Conservation (phyloP, 78 protist genomes). For the Dictyostelium firmibasis region DNA sequence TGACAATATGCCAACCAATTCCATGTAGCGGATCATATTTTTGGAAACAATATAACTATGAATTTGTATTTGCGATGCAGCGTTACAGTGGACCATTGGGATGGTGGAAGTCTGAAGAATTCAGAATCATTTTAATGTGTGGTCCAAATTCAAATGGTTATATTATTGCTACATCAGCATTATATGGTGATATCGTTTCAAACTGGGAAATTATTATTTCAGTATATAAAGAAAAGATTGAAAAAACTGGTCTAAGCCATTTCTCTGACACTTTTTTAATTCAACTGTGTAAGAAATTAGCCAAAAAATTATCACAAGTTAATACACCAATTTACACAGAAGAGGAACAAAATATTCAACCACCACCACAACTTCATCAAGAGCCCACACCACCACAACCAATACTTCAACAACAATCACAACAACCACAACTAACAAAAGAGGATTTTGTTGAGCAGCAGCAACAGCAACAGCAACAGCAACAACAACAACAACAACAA, state of each 20-base stretch:
- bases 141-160: constrained; percentile 18
- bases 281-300: constrained; percentile 21
- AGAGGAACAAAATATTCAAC: not conserved
- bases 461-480: not conserved
- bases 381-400: not conserved
- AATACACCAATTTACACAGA: not conserved
- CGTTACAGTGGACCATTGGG: constrained; percentile 34
- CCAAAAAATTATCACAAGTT: not conserved
- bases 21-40: constrained; percentile 7
- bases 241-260: constrained; percentile 34
- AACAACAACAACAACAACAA: not conserved
- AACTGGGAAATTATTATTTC: constrained; percentile 35
- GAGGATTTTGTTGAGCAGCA: not conserved
- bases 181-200: not conserved
- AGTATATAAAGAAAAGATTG: constrained; percentile 40
- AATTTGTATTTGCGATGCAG: constrained; percentile 11
- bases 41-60: constrained; percentile 12
- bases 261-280: constrained; percentile 56
- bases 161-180: constrained; percentile 17
- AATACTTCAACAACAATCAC: not conserved
- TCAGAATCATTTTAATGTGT: constrained; percentile 28
- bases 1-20: constrained; percentile 60
- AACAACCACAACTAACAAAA: not conserved
- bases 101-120: constrained; percentile 49
- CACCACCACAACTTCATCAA: not conserved